These are phyloP conservation scores for Schizosaccharomyces octosporus DNA, from an alignment of 805 yeast species.

Conservation along the genomic window DNA sequence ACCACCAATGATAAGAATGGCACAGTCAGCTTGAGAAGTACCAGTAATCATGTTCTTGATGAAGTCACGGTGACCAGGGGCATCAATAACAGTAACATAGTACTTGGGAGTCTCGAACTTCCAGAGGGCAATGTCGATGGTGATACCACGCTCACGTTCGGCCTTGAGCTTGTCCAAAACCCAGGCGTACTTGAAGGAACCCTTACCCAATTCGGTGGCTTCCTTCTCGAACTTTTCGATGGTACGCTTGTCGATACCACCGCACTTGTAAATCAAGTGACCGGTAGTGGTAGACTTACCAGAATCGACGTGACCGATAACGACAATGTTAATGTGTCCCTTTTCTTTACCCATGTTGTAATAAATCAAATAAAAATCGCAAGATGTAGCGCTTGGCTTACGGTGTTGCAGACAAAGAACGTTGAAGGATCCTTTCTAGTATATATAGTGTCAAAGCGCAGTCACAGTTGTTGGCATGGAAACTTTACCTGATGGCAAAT, in stretches of 20 bases:
- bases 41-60: slow-evolving; percentile 91
- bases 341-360: slow-evolving; percentile 12
- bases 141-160: slow-evolving; percentile 93
- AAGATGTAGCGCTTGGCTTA: slow-evolving; percentile 1
- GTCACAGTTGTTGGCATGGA: background rate
- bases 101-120: slow-evolving; percentile 79
- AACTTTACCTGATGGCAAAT: background rate
- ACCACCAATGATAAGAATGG: slow-evolving; percentile 72
- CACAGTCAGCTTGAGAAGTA: slow-evolving; percentile 84
- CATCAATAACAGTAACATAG: slow-evolving; percentile 77
- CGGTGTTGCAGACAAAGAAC: background rate
- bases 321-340: slow-evolving; percentile 98
- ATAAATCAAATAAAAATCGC: background rate
- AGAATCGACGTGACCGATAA: slow-evolving; percentile 99
- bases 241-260: slow-evolving; percentile 93
- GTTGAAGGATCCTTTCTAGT: background rate
- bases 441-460: background rate
- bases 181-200: slow-evolving; percentile 96
- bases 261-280: slow-evolving; percentile 97
- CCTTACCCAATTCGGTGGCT: slow-evolving; percentile 77
- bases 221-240: slow-evolving; percentile 95
- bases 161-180: slow-evolving; percentile 87
- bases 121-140: slow-evolving; percentile 82
- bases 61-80: slow-evolving; percentile 93
- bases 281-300: slow-evolving; percentile 98